These are phyloP conservation scores for Flaveria robusta DNA, from an alignment of 129 eudicot genomes.

Conservation along the genomic window DNA sequence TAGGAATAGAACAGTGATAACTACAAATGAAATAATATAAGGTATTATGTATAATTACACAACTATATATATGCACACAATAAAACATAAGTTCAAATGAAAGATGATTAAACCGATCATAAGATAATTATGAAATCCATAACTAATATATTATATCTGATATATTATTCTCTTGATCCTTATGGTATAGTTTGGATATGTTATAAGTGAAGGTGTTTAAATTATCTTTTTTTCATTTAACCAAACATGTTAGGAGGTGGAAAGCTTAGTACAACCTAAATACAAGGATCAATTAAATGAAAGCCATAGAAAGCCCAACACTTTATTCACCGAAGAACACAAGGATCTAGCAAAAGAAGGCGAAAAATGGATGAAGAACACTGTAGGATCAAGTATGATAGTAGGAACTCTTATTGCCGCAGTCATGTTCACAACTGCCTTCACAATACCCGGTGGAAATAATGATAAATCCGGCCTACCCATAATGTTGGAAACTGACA, in stretches of 20 bases:
- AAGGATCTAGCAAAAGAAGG: slow-evolving; percentile 47
- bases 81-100: too few relatives aligned
- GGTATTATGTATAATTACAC: too few relatives aligned
- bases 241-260: slow-evolving; percentile 43
- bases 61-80: too few relatives aligned
- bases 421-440: slow-evolving; percentile 62
- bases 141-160: too few relatives aligned
- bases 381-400: slow-evolving; percentile 59
- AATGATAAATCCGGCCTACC: slow-evolving; percentile 39
- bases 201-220: background rate
- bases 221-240: slow-evolving; percentile 2
- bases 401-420: slow-evolving; percentile 62
- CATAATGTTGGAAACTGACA: slow-evolving; percentile 28
- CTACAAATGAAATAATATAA: too few relatives aligned
- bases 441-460: slow-evolving; percentile 61
- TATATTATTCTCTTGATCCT: too few relatives aligned
- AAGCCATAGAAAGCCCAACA: slow-evolving; percentile 38
- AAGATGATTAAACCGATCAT: too few relatives aligned
- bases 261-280: slow-evolving; percentile 52
- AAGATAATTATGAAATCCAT: too few relatives aligned
- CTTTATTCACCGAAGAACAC: slow-evolving; percentile 52
- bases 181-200: background rate
- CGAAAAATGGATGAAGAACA: slow-evolving; percentile 61
- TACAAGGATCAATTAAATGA: slow-evolving; percentile 45
- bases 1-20: too few relatives aligned